Evolutionary conservation across 495 filamentous ascomycete genomes (phyloP).

Genomic region (Barbatosphaeria neglecta): DNA sequence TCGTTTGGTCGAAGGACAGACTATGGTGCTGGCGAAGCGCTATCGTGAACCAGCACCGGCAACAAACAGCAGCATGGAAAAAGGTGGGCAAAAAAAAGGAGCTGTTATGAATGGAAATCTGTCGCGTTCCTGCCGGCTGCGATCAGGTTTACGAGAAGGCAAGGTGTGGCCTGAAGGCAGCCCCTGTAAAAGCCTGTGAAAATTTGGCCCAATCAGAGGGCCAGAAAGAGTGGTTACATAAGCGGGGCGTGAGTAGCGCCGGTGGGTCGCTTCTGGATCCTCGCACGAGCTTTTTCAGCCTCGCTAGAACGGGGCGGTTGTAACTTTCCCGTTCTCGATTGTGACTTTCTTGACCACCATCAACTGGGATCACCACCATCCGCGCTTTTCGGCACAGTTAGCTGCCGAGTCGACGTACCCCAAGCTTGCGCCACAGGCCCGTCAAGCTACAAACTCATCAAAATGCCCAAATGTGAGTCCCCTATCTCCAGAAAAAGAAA

Average conservation of each 20-base stretch:
- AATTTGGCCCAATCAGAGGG: conserved; percentile 9
- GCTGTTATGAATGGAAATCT: conserved; percentile 14
- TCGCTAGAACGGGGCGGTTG: background rate
- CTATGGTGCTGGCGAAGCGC: no score
- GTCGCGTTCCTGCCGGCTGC: conserved; percentile 14
- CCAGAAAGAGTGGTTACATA: no score
- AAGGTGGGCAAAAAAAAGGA: background rate
- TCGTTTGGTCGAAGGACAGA: background rate
- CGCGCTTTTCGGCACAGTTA: no score
- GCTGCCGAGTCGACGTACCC: background rate
- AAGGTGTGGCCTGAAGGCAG: background rate
- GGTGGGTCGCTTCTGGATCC: conserved; percentile 10
- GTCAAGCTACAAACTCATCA: conserved; percentile 9
- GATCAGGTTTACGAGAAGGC: background rate
- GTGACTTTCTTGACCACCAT: background rate
- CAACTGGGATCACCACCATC: background rate
- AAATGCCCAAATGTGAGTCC: conserved; percentile 34
- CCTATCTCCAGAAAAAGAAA: background rate
- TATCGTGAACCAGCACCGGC: no score
- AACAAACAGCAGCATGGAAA: no score
- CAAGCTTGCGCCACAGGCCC: no score
- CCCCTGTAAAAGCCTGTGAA: background rate
- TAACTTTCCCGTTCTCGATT: background rate
- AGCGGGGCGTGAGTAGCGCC: background rate
- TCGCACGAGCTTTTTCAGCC: conserved; percentile 8